Evolutionary conservation across 345 rosid species (phyloP), one percentile per base, ranked within the genome.

Genomic region (Populus alba): DNA sequence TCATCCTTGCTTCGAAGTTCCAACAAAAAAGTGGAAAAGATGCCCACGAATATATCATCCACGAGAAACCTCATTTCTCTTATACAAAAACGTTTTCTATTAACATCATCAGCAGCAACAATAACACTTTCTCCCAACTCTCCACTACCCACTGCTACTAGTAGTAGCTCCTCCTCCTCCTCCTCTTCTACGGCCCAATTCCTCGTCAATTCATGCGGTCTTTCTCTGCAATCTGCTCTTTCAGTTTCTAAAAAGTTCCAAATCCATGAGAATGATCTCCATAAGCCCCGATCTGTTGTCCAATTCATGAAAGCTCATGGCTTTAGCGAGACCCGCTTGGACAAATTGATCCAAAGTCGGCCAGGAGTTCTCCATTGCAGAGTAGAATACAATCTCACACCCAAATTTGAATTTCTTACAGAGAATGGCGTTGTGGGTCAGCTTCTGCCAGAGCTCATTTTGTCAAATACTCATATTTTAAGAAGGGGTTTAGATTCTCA

Each of bases 171-270:
- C 3, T 9, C 80, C n/a, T n/a, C n/a, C n/a, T n/a, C n/a, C 8
- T 49, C 83, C 0, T 49, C 71, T n/a, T 77, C 37, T 35, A 66
- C 78, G 7, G 73, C 20, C 27, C 68, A 74, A 13, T 79, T 29
- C 72, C 77, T 77, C 1, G 51, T 77, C 31, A 78, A 71, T 7
- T 80, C 82, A 53, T 80, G 77, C 22, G 85, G 81, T 51, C 78
- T 79, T 75, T 67, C 83, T 27, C 43, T 73, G 1, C n/a, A 74
- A 59, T 72, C 79, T 23, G 80, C 87, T 13, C n/a, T 80, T 71
- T 68, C 75, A 12, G 68, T 45, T 79, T 33, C 87, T 39, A 38
- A 10, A 4, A 68, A 71, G 25, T 66, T 70, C 73, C 79, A 62
- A 6, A 74, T 74, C 25, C 22, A 70, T 17, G 71, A 57, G 47